Evolutionary conservation across 208 protist species (phyloP).

Genomic region (Trypanosoma rangeli): DNA sequence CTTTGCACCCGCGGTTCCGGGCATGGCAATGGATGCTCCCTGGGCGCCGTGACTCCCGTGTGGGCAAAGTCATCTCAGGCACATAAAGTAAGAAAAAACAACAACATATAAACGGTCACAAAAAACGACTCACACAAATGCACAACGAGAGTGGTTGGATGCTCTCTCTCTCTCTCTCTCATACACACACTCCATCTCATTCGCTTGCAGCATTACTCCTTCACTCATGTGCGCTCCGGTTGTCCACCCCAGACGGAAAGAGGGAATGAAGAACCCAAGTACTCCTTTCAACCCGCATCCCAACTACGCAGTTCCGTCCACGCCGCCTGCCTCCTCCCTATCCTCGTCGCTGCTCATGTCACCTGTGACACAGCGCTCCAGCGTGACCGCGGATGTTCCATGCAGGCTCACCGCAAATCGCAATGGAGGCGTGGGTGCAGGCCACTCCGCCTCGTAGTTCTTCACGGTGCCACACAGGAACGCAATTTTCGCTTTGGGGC

Average conservation of each 20-base stretch:
- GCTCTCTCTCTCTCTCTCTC: not conserved
- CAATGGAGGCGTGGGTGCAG: constrained; percentile 62
- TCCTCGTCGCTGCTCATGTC: constrained; percentile 4
- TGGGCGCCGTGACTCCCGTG: not conserved
- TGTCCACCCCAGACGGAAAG: not conserved
- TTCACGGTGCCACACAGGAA: constrained; percentile 27
- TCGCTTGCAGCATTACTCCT: not conserved
- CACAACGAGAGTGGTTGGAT: constrained; percentile 1
- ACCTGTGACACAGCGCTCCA: constrained; percentile 30
- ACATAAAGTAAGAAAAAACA: not conserved
- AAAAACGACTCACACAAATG: constrained; percentile 3
- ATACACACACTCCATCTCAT: not conserved
- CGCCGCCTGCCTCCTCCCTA: not conserved
- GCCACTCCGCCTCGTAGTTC: constrained; percentile 60
- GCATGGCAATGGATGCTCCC: not conserved
- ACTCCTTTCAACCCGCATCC: not conserved
- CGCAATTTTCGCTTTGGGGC: constrained; percentile 8
- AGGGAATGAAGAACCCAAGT: not conserved
- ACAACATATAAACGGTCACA: constrained; percentile 12
- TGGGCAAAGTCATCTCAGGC: not conserved
- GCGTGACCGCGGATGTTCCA: constrained; percentile 63
- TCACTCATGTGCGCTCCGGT: not conserved
- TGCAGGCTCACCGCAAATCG: constrained; percentile 86
- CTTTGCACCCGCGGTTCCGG: not conserved
- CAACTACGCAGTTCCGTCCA: not conserved